phyloP scores from a whole-genome alignment of 139 green algal genomes.

The Auxenochlorella pyrenoidosa region DNA sequence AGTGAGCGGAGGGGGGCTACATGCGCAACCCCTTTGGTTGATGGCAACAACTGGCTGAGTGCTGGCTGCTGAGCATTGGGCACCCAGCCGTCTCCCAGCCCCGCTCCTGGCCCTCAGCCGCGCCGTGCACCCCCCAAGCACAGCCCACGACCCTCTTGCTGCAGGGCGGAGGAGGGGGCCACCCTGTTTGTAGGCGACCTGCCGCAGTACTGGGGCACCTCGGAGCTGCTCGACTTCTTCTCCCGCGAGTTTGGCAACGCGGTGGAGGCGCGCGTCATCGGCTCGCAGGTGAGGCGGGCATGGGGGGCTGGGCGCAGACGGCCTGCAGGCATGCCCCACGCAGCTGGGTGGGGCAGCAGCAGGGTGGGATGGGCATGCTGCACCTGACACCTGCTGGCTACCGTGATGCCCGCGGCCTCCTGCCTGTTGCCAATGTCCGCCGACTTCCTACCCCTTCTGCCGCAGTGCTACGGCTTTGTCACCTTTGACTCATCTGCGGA shows the following conservation, averaged over 20 bases:
- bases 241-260: constrained; percentile 18
- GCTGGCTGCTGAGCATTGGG: too few species aligned
- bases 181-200: constrained; percentile 70
- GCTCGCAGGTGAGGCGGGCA: constrained; percentile 2
- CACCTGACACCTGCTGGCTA: background rate
- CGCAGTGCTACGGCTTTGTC: constrained; percentile 66
- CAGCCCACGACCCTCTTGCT: too few species aligned
- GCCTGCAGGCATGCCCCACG: too few species aligned
- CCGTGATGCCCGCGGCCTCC: background rate
- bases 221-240: constrained; percentile 53
- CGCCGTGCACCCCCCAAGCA: background rate
- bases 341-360: too few species aligned
- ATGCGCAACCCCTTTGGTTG: too few species aligned
- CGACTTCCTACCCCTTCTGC: background rate
- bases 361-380: too few species aligned
- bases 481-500: constrained; percentile 44
- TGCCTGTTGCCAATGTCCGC: background rate
- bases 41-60: too few species aligned
- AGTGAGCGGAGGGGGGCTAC: background rate
- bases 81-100: too few species aligned
- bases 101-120: background rate
- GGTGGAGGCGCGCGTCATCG: constrained; percentile 46
- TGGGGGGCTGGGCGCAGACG: background rate
- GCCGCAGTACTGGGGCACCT: constrained; percentile 47
- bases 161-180: background rate